A percentile compares a stretch with the other conserved stretches of the same genome.
phyloP scores from a whole-genome alignment of 2,329 filamentous ascomycete species.

The Fusarium austroafricanum region DNA sequence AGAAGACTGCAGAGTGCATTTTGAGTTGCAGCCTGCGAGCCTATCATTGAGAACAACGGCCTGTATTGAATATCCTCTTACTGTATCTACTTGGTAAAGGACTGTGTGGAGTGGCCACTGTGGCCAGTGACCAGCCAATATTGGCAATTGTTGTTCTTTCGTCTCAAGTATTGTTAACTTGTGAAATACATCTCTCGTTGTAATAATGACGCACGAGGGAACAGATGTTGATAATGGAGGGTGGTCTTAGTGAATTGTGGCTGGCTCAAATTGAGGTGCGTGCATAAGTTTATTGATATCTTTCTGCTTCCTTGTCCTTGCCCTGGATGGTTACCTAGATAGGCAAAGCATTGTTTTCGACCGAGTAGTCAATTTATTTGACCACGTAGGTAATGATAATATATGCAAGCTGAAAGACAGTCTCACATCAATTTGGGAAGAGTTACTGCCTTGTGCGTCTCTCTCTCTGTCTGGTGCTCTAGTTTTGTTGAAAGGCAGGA shows the following conservation, averaged over 20 bases:
- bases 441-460: too few relatives aligned
- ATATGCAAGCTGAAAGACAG: not conserved
- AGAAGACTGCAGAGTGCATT: not conserved
- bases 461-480: too few relatives aligned
- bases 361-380: not conserved
- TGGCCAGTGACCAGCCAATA: not conserved
- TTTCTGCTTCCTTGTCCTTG: not conserved
- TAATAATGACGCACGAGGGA: conserved; percentile 22
- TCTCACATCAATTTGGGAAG: not conserved
- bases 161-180: too few relatives aligned
- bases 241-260: conserved; percentile 18
- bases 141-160: not conserved
- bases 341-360: not conserved
- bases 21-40: not conserved
- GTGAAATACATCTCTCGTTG: conserved; percentile 4
- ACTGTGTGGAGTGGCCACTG: not conserved
- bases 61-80: not conserved
- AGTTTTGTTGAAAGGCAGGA: too few relatives aligned
- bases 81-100: not conserved
- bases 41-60: not conserved
- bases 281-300: not conserved
- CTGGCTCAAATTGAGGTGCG: conserved; percentile 5
- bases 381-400: not conserved
- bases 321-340: not conserved
- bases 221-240: not conserved